Percentiles rank a stretch among this genome's conserved stretches.
Evolutionary conservation across 192 early-diverging fungal genomes (phyloP).

Genomic region (Phycomyces nitens): DNA sequence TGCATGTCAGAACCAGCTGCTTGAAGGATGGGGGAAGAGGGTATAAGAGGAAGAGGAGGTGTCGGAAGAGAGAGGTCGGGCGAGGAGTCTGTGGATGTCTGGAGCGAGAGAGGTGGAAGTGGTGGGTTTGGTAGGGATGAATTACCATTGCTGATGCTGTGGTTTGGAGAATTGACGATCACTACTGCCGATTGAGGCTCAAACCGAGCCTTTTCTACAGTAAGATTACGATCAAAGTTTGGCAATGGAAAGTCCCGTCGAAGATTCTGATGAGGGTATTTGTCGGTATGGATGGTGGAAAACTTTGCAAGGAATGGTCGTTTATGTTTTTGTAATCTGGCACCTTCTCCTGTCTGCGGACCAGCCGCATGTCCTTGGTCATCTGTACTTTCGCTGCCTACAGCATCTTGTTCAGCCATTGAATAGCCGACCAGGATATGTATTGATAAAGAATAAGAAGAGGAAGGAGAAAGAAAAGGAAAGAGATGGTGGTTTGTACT

Average conservation of each 20-base stretch:
- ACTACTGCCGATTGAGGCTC: slow-evolving; percentile 9
- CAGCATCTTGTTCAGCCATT: neutral
- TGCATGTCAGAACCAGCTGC: neutral
- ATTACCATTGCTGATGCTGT: neutral
- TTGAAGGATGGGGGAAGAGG: neutral
- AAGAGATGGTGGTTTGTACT: too few species aligned
- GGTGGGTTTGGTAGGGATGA: neutral
- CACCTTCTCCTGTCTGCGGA: neutral
- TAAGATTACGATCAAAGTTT: slow-evolving; percentile 26
- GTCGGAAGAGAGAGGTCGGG: neutral
- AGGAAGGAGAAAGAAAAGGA: too few species aligned
- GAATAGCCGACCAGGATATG: neutral
- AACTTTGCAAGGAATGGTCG: slow-evolving; percentile 11
- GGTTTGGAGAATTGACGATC: neutral
- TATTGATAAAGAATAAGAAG: too few species aligned
- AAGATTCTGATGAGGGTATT: slow-evolving; percentile 25
- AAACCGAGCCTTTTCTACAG: slow-evolving; percentile 25
- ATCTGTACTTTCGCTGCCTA: neutral
- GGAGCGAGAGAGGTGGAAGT: neutral
- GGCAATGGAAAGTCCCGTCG: slow-evolving; percentile 20
- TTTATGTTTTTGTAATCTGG: neutral
- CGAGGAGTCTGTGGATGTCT: neutral
- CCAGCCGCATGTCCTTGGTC: neutral
- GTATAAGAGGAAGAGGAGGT: neutral
- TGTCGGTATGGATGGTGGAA: slow-evolving; percentile 16